These are phyloP conservation scores for Anthracocystis panici-leucophaei DNA, from an alignment of 1,284 basidiomycete genomes.

Conservation along the genomic window DNA sequence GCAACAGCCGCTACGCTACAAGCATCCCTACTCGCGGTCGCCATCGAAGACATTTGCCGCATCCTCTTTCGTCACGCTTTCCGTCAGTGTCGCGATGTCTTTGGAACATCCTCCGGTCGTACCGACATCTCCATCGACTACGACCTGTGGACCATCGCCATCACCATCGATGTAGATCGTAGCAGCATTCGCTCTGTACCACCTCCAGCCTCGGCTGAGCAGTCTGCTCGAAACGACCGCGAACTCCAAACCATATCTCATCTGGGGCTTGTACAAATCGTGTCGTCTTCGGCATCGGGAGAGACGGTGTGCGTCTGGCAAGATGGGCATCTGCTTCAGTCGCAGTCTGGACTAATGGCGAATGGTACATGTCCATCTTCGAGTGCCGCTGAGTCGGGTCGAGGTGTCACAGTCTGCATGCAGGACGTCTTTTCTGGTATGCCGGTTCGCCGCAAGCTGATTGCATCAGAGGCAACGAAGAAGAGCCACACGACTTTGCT, in stretches of 20 bases:
- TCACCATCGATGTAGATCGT: constrained; percentile 12
- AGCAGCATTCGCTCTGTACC: constrained; percentile 10
- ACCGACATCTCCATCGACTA: constrained; percentile 22
- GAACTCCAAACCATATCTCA: constrained; percentile 16
- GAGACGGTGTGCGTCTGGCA: constrained; percentile 11
- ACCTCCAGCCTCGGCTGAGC: neutral
- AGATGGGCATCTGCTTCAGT: constrained; percentile 8
- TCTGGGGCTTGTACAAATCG: constrained; percentile 22
- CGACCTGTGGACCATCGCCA: constrained; percentile 24
- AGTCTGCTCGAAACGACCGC: neutral
- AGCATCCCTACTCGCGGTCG: constrained; percentile 26
- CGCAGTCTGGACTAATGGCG: neutral
- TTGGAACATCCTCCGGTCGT: constrained; percentile 6
- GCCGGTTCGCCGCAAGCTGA: constrained; percentile 27
- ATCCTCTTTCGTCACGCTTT: constrained; percentile 20
- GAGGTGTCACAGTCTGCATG: constrained; percentile 14
- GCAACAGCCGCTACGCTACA: constrained; percentile 22
- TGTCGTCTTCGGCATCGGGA: constrained; percentile 2
- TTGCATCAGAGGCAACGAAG: constrained; percentile 17
- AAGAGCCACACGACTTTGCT: constrained; percentile 8
- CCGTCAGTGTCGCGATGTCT: neutral
- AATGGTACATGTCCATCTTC: neutral
- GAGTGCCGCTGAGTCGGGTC: neutral
- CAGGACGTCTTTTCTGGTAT: constrained; percentile 23
- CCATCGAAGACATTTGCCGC: constrained; percentile 25